These are phyloP conservation scores for Funneliformis geosporum DNA, from an alignment of 192 early-diverging fungal species.

Conservation along the genomic window DNA sequence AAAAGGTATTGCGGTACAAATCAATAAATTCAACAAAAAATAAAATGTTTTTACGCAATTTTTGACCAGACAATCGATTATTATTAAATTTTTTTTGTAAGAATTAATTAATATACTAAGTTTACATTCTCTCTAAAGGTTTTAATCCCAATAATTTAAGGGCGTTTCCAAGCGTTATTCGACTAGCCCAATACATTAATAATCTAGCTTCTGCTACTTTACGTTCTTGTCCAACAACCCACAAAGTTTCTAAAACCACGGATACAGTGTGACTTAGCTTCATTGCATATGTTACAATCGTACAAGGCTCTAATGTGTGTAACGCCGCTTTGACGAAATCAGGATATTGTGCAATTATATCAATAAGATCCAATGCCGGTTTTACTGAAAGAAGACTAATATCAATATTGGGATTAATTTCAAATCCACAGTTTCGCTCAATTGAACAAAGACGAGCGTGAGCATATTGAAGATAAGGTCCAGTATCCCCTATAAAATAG, in stretches of 20 bases:
- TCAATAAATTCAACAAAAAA: too few relatives aligned
- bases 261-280: constrained; percentile 82
- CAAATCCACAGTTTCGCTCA: constrained; percentile 73
- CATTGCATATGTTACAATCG: constrained; percentile 82
- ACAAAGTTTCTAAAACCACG: constrained; percentile 72
- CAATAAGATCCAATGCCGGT: constrained; percentile 70
- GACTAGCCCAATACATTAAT: constrained; percentile 81
- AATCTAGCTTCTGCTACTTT: constrained; percentile 85
- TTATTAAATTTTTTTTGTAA: too few relatives aligned
- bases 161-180: constrained; percentile 84
- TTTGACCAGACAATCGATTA: too few relatives aligned
- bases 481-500: constrained; percentile 66
- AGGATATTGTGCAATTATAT: constrained; percentile 80
- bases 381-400: constrained; percentile 70
- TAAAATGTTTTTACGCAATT: too few relatives aligned
- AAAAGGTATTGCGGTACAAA: too few relatives aligned
- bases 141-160: constrained; percentile 79
- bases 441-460: constrained; percentile 96
- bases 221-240: constrained; percentile 70
- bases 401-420: constrained; percentile 66
- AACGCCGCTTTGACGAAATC: constrained; percentile 74
- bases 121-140: constrained; percentile 91
- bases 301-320: constrained; percentile 78
- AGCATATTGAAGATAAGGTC: constrained; percentile 99
- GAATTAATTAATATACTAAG: background rate